Base-by-base conservation (phyloP, 2,329 filamentous ascomycete species). In the Colletotrichum zoysiae region DNA sequence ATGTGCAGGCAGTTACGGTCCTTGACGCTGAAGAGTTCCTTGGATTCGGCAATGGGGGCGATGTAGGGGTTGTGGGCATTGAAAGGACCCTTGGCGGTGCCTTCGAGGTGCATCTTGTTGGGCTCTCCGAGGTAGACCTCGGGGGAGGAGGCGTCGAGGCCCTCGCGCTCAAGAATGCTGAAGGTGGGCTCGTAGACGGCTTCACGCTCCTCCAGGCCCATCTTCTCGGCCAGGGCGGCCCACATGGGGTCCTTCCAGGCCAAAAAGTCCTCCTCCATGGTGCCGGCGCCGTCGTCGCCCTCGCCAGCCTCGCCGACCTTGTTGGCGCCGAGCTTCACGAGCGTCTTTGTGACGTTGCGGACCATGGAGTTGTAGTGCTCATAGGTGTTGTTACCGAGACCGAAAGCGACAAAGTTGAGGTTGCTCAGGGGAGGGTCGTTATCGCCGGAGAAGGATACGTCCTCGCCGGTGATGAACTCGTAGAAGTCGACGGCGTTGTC, bases 161-260 rank as follows among this genome's bases (percentile, higher is more conserved):
- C 90, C 16, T 93, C 90, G 75, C 91, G 90, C 77, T 97, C 93
- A 35, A 88, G 89, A 76, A 99, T 91, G 76, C 89, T 90, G 80
- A 98, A 98, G 70, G 95, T 91, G 61, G 96, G 94, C 81, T 99
- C 97, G 81, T 98, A 99, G 72, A 97, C 91, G 73, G 95, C 94
- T 81, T 99, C 97, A 71, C 96, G 95, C 84, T 99, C 96, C 83
- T 98, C 93, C 67, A 99, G 86, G 65, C 90, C 90, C 92, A 99
- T 94, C 79, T 93, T 91, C 75, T 93, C 89, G 33, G 92, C 87
- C 65, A 99, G 87, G 72, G 93, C 93, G 77, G 89, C 86, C 96
- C 97, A 99, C 96, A 99, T 99, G 74, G 95, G 95, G 78, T 99
- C 96, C 85, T 99, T 99, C 96, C 96, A 99, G 75, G 95, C 94